Evolutionary conservation across 208 protist species (phyloP), one percentile per base, ranked within the genome.

Genomic region (Trypanosoma boissoni): DNA sequence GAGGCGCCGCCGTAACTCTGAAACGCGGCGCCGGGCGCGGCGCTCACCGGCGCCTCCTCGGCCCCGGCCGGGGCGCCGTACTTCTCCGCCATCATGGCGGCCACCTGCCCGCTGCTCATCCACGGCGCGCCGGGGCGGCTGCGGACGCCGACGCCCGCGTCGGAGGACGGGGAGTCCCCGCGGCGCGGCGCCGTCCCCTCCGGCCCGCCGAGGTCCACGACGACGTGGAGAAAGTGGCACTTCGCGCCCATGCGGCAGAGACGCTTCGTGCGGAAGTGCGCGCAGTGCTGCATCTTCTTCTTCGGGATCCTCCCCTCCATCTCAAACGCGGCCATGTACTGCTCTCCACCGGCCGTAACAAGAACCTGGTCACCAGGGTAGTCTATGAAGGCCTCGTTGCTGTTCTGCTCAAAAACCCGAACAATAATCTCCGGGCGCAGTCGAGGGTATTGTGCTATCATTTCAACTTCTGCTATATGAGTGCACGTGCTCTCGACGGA

Each of bases 221-320:
- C 68, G 39, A 92, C 77, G 72, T 92, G 85, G 18, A 92, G 54
- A 44, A 92, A 92, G 58, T 74, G 72, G 63, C 85, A 92, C 54
- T 75, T 75, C 45, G 79, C 74, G 26, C 85, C 85, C 61, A 86
- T 69, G 58, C 85, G 85, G 67, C 85, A 92, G 51, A 92, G 48
- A 63, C 77, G 70, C 66, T 92, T 88, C 10, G 71, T 80, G 20
- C 80, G 76, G 58, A 92, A 92, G 68, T 92, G 85, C 5, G 81
- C 80, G 49, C 85, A 92, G 64, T 92, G 85, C 64, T 92, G 85
- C 80, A 92, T 88, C 60, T 83, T 88, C 36, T 80, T 70, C 26
- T 62, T 56, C 7, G 78, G 76, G 39, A 75, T 60, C 4, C 34
- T 61, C 26, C 74, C 69, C 12, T 58, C 64, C 27, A 63, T 60